phyloP scores from a whole-genome alignment of 75 land plant species.

The Adiantum capillusveneris region DNA sequence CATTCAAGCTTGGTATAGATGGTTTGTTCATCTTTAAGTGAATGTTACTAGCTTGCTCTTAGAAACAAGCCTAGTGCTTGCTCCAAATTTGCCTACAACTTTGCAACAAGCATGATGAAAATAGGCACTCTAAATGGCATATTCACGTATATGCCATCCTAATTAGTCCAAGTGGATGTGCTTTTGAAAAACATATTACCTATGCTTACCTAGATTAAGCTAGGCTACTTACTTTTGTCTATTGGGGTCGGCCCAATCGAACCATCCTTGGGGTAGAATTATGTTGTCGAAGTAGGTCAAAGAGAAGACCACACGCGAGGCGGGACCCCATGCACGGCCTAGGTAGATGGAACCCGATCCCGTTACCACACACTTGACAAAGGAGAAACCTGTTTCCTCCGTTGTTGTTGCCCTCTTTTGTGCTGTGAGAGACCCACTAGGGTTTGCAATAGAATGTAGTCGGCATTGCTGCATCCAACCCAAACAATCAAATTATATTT shows the following conservation, averaged over 20 bases:
- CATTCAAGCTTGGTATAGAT: not conserved
- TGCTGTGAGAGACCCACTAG: constrained; percentile 30
- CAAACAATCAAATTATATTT: too few relatives aligned
- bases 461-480: constrained; percentile 26
- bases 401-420: constrained; percentile 15
- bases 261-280: constrained; percentile 61
- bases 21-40: too few relatives aligned
- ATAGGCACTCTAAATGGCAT: too few relatives aligned
- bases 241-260: constrained; percentile 19
- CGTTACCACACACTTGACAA: constrained; percentile 37
- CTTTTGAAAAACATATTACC: too few relatives aligned
- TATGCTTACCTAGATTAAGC: too few relatives aligned
- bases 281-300: constrained; percentile 39
- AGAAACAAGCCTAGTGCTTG: too few relatives aligned
- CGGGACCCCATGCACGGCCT: constrained; percentile 72
- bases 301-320: constrained; percentile 53
- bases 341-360: constrained; percentile 41
- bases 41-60: too few relatives aligned
- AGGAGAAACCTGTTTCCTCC: constrained; percentile 47
- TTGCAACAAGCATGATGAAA: too few relatives aligned
- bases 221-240: constrained; percentile 13
- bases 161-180: too few relatives aligned
- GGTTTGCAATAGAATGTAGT: constrained; percentile 24
- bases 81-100: too few relatives aligned
- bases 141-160: too few relatives aligned